Base-by-base conservation (phyloP, 2,329 filamentous ascomycete species). In the Microcyclospora tardicrescens region DNA sequence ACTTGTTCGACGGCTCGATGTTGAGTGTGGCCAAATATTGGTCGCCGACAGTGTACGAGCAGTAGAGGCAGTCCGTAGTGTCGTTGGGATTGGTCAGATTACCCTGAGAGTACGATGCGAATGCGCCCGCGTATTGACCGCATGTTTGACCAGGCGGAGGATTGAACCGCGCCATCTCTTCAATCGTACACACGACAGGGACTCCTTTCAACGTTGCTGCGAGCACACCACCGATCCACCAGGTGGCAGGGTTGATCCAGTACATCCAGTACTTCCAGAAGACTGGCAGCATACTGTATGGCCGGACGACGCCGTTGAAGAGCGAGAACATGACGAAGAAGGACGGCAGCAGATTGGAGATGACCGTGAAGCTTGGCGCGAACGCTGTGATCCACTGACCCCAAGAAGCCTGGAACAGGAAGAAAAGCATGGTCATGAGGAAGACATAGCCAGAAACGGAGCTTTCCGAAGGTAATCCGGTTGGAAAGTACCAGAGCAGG, bases 351-450 rank as follows among this genome's bases (percentile, higher is more conserved):
- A 79, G 62, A 53, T 87, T 85, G 33, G 75, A 76, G 47, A 87
- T 84, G 45, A 85, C 80, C 1, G 81, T 84, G 61, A 85, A 85
- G 31, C 69, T 78, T 0, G 83, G 82, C 0, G 83, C 81, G 58
- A 86, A 86, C 1, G 84, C 83, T 45, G 78, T 82, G 49, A 91
- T 84, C 81, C 81, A 89, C 56, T 86, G 83, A 14, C 81, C 84
- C 82, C 79, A 87, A 48, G 69, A 77, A 27, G 71, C 72, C 57
- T 78, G 73, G 68, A 86, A 87, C 6, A 87, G 59, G 65, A 77
- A 84, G 63, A 86, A 86, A 0, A 89, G 68, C 52, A 87, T 63
- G 1, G 73, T 74, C 79, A 91, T 86, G 16, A 89, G 62, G 63
- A 81, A 89, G 12, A 79, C 73, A 56, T 87, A 89, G 10, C 83